Evolutionary conservation across 169 alveolate species (phyloP).

Genomic region (Plasmodium malariae): DNA sequence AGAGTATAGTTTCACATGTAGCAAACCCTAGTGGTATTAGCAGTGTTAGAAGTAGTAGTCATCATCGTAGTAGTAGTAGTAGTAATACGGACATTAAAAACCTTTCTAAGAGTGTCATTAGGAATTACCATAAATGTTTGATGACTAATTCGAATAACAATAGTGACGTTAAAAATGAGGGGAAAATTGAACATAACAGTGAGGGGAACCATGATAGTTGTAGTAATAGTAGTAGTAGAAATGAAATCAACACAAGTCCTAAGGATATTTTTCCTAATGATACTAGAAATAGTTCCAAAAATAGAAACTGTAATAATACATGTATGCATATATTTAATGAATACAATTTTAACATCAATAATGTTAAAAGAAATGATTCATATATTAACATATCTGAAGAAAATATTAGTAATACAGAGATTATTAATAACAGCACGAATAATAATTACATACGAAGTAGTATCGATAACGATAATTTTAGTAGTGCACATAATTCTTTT

Average conservation of each 20-base stretch:
- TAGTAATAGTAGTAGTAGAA: not conserved
- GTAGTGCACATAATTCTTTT: not conserved
- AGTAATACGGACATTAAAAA: no score
- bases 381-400: slow-evolving; percentile 12
- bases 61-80: slow-evolving; percentile 1
- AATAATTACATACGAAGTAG: slow-evolving; percentile 7
- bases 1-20: slow-evolving; percentile 20
- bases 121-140: not conserved
- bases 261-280: not conserved
- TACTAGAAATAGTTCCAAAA: not conserved
- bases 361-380: slow-evolving; percentile 72
- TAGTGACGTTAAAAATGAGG: not conserved
- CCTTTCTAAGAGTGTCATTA: not conserved
- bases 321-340: slow-evolving; percentile 1
- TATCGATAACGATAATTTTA: not conserved
- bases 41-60: not conserved
- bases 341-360: slow-evolving; percentile 16
- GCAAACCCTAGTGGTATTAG: slow-evolving; percentile 11
- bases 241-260: not conserved
- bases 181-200: not conserved
- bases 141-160: slow-evolving; percentile 3
- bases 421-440: not conserved
- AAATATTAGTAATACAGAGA: not conserved
- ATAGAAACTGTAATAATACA: not conserved
- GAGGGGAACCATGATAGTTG: not conserved